Evolutionary conservation across 495 filamentous ascomycete genomes (phyloP).

Genomic region (Penicillium chermesinum): DNA sequence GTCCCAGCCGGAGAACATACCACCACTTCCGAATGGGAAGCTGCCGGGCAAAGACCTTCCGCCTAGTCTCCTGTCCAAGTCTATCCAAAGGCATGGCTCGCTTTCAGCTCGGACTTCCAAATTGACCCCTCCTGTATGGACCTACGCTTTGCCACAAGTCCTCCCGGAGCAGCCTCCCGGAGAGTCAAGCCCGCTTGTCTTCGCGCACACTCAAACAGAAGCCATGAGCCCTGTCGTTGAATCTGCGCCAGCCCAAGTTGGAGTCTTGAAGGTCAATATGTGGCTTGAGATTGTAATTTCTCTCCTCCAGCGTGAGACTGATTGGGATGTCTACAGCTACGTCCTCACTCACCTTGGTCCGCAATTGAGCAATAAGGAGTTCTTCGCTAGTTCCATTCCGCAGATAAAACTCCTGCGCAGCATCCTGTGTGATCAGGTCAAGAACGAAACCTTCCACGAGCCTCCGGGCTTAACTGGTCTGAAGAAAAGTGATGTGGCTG

Average conservation of each 20-base stretch:
- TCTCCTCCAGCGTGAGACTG: conserved; percentile 67
- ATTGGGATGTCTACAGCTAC: conserved; percentile 95
- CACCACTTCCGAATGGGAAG: conserved; percentile 17
- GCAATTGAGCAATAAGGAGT: conserved; percentile 82
- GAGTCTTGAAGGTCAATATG: conserved; percentile 57
- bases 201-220: conserved; percentile 27
- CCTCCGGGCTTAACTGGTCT: conserved; percentile 68
- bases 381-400: conserved; percentile 65
- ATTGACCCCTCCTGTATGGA: conserved; percentile 50
- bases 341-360: conserved; percentile 80
- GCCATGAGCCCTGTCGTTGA: conserved; percentile 17
- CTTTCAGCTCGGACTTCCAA: conserved; percentile 36
- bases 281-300: conserved; percentile 75
- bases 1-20: conserved; percentile 20
- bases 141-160: conserved; percentile 45
- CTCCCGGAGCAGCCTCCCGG: conserved; percentile 50
- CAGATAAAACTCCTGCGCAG: conserved; percentile 75
- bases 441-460: conserved; percentile 65
- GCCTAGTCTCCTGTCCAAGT: conserved; percentile 20
- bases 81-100: conserved; percentile 24
- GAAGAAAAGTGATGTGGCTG: conserved; percentile 81
- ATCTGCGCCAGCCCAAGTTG: conserved; percentile 14
- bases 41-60: conserved; percentile 21
- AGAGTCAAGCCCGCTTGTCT: conserved; percentile 42
- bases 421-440: conserved; percentile 74